Base-by-base conservation (phyloP, 1,284 basidiomycete genomes). In the Leccinum angustisporum region DNA sequence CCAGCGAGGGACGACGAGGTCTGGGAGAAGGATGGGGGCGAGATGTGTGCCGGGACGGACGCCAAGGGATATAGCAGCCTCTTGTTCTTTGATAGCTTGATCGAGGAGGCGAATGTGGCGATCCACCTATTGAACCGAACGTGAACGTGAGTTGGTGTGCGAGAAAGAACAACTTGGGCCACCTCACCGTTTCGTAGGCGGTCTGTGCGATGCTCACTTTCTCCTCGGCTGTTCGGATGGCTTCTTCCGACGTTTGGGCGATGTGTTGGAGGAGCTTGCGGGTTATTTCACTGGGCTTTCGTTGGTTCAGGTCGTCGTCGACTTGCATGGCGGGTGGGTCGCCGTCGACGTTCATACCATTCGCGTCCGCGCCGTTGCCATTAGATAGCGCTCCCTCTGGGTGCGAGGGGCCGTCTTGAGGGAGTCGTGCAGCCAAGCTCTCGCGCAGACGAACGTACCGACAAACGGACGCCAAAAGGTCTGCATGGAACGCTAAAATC, bases 71-170 rank as follows among this genome's bases (percentile, higher is more conserved):
- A 90, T 79, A 11, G 82, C 79, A 21, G 81, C 79, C 70, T 90
- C 86, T 69, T 90, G 87, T 65, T 91, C 89, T 63, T 84, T 84
- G 63, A 92, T 90, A 30, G 86, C 85, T 67, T 89, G 86, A 63
- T 91, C 87, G 11, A 92, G 76, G 58, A 89, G 79, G n/a, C 86
- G 83, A 27, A 88, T 85, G 68, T 91, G 87, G 54, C 89, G 79
- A 63, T 90, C 87, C 10, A 90, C 81, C 90, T 81, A 56, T 54
- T 16, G 18, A 50, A 54, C 53, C n/a, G 14, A 18, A 31, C 16
- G 46, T 61, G 58, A 66, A 56, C 11, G 46, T 60, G 14, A 3
- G 31, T 30, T n/a, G 16, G 52, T 40, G 61, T 21, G 8, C 5
- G n/a, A 33, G 60, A 25, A 50, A 38, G 34, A 66, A 8, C 31